Conservation (phyloP, 805 yeast genomes). For the Cyberlindnera subsufficiens region DNA sequence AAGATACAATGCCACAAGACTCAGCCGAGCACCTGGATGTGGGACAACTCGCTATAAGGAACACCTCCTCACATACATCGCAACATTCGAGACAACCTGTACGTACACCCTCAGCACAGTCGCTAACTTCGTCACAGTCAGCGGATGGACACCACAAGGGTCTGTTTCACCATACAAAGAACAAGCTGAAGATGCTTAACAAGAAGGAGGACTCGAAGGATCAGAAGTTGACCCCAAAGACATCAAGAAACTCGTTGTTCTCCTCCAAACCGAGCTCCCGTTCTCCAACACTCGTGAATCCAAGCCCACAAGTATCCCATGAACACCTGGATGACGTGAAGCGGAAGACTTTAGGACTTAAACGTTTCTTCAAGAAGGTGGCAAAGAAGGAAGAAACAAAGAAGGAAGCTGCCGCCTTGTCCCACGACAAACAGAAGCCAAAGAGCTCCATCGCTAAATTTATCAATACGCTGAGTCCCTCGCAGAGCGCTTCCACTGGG, state of each 20-base stretch:
- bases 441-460: constrained; percentile 19
- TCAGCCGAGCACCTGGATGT: constrained; percentile 3
- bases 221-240: constrained; percentile 21
- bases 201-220: constrained; percentile 6
- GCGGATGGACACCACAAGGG: constrained; percentile 8
- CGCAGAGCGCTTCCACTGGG: constrained; percentile 13
- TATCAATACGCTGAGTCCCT: constrained; percentile 17
- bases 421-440: constrained; percentile 3
- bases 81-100: constrained; percentile 2
- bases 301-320: constrained; percentile 13
- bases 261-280: constrained; percentile 18
- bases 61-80: constrained; percentile 7
- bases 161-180: constrained; percentile 11
- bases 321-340: constrained; percentile 4
- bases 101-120: constrained; percentile 4
- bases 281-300: constrained; percentile 17
- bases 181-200: constrained; percentile 11
- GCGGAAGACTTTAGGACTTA: constrained; percentile 28
- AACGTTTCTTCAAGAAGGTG: constrained; percentile 47
- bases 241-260: constrained; percentile 20
- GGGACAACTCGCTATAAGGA: constrained; percentile 3
- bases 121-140: constrained; percentile 8
- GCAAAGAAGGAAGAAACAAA: constrained; percentile 5
- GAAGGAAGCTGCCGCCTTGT: background rate
- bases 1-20: background rate